phyloP scores from a whole-genome alignment of 2,329 filamentous ascomycete genomes.

The Pleomassaria siparia region DNA sequence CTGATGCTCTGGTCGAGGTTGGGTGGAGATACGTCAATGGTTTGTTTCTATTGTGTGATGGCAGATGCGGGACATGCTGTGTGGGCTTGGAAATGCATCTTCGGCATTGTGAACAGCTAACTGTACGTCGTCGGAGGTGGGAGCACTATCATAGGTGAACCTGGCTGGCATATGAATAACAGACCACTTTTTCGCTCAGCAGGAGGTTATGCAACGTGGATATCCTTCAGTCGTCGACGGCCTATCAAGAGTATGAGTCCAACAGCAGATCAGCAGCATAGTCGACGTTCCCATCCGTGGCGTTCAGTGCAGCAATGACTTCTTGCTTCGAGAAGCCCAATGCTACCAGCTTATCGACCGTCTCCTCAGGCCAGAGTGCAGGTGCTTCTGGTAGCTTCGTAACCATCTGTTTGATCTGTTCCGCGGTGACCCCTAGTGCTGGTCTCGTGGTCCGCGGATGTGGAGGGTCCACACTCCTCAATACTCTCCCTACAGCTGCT shows the following conservation, averaged over 20 bases:
- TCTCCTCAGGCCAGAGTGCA: conserved; percentile 44
- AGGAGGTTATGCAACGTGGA: no score
- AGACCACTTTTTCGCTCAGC: no score
- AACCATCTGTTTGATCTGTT: conserved; percentile 38
- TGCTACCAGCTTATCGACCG: conserved; percentile 47
- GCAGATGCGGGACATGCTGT: no score
- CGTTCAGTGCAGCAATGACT: conserved; percentile 51
- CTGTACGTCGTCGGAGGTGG: no score
- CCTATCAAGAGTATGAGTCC: conserved; percentile 31
- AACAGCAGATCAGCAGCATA: conserved; percentile 52
- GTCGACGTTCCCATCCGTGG: conserved; percentile 53
- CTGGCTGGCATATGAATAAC: no score
- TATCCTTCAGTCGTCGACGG: neutral
- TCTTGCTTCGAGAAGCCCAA: conserved; percentile 50
- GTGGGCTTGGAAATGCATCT: no score
- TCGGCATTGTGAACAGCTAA: no score
- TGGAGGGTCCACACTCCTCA: conserved; percentile 37
- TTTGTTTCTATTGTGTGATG: no score
- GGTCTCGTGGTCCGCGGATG: conserved; percentile 18
- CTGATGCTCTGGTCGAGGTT: no score
- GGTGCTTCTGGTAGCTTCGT: conserved; percentile 33
- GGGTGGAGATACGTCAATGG: no score
- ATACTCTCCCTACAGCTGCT: conserved; percentile 58
- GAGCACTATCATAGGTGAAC: no score
- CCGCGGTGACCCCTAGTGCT: conserved; percentile 26